Percentiles rank a stretch among this genome's conserved stretches.
phyloP scores from a whole-genome alignment of 352 stramenopile species.

The Aphanomyces invadans region DNA sequence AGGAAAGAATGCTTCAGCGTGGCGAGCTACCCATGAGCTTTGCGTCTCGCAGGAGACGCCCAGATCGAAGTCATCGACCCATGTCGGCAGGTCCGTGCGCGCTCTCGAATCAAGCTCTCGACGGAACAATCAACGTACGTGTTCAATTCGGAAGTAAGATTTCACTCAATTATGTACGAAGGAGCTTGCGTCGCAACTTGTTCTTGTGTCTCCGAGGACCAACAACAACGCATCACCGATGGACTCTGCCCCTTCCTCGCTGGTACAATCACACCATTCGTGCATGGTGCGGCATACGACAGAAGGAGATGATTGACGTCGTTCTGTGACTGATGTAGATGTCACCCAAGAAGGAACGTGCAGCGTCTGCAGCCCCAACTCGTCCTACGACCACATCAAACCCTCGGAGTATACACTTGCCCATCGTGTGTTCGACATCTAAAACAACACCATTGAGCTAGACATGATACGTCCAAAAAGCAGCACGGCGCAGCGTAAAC shows the following conservation, averaged over 20 bases:
- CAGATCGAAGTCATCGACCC: neutral
- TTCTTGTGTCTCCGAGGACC: neutral
- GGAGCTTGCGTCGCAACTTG: neutral
- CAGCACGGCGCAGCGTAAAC: constrained; percentile 15
- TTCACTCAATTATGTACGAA: neutral
- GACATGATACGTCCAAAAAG: constrained; percentile 12
- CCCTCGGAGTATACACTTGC: constrained; percentile 1
- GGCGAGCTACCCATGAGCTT: neutral
- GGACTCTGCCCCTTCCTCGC: neutral
- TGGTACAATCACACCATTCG: neutral
- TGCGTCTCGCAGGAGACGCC: neutral
- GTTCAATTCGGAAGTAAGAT: neutral
- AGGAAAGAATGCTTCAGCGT: neutral
- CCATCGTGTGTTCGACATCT: no score
- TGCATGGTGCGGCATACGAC: neutral
- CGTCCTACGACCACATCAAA: neutral
- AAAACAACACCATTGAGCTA: neutral
- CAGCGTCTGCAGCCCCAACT: constrained; percentile 11
- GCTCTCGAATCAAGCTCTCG: neutral
- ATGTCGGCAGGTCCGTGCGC: constrained; percentile 3
- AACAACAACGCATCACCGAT: neutral
- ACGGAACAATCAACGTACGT: neutral
- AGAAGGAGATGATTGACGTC: neutral
- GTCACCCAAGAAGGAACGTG: neutral
- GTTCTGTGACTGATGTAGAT: neutral